These are phyloP conservation scores for Termitomyces sp. DNA, from an alignment of 768 basidiomycete species.

Conservation along the genomic window DNA sequence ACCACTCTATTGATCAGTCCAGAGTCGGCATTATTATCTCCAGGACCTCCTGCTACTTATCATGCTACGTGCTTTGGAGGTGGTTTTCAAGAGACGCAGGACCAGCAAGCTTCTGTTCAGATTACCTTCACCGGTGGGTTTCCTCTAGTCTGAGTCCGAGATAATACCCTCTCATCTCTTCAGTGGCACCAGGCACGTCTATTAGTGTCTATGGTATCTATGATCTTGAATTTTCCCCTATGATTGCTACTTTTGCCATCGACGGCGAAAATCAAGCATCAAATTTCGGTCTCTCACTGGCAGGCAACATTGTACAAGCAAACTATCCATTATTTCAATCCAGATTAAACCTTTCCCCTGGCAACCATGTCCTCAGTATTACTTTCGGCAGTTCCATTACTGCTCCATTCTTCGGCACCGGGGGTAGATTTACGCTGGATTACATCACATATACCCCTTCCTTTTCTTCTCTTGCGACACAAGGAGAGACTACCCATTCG, in stretches of 20 bases:
- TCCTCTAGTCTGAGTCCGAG: not conserved
- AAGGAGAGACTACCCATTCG: not conserved
- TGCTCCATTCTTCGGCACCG: not conserved
- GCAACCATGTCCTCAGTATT: not conserved
- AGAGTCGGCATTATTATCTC: no score
- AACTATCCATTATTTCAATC: not conserved
- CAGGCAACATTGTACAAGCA: not conserved
- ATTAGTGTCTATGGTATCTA: not conserved
- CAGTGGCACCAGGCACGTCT: not conserved
- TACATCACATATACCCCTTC: not conserved
- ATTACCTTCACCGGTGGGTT: not conserved
- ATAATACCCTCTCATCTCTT: not conserved
- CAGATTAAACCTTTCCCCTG: not conserved
- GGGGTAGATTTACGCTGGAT: not conserved
- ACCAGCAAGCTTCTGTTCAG: not conserved
- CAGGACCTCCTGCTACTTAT: not conserved
- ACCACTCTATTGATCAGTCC: not conserved
- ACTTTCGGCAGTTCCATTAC: not conserved
- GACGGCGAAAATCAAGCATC: not conserved
- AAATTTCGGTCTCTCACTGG: no score
- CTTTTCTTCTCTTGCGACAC: not conserved
- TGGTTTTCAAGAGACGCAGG: not conserved
- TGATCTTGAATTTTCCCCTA: not conserved
- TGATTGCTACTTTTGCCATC: not conserved
- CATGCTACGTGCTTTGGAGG: not conserved